Conservation (phyloP, 352 stramenopile species). For the Plasmopara viticola region DNA sequence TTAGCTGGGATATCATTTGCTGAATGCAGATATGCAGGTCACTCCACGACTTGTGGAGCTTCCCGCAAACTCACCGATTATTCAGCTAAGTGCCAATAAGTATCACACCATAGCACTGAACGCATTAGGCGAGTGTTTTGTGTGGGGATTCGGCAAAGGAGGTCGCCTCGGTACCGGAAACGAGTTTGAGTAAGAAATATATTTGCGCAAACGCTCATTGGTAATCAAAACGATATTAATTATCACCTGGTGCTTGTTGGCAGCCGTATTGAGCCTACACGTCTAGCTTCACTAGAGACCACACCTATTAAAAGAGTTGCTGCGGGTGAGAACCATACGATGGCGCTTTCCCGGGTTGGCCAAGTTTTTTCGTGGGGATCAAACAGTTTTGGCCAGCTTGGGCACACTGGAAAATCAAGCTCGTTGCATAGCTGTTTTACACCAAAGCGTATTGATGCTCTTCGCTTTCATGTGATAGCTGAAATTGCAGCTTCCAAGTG, state of each 20-base stretch:
- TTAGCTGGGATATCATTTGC: conserved; percentile 77
- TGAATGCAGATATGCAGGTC: conserved; percentile 68
- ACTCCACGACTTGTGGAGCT: conserved; percentile 61
- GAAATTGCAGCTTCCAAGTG: conserved; percentile 66
- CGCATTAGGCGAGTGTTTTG: conserved; percentile 55
- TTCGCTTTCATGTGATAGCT: conserved; percentile 42
- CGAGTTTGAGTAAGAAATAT: conserved; percentile 61
- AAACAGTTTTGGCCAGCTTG: conserved; percentile 75
- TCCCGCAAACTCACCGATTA: conserved; percentile 36
- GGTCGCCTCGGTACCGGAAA: conserved; percentile 65
- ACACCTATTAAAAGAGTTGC: conserved; percentile 62
- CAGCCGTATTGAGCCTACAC: conserved; percentile 62
- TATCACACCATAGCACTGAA: conserved; percentile 78
- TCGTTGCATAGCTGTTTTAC: conserved; percentile 49
- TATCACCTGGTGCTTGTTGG: background rate
- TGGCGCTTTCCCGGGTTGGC: conserved; percentile 56
- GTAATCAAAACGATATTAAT: background rate
- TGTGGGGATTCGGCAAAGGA: conserved; percentile 81
- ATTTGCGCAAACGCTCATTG: background rate
- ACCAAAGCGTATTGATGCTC: conserved; percentile 69
- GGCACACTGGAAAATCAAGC: conserved; percentile 51
- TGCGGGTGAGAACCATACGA: conserved; percentile 75
- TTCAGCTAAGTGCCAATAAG: conserved; percentile 69
- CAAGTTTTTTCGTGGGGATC: conserved; percentile 82
- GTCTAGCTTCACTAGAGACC: conserved; percentile 33